Conservation (phyloP, 2,329 filamentous ascomycete genomes). For the Metarhizium album region DNA sequence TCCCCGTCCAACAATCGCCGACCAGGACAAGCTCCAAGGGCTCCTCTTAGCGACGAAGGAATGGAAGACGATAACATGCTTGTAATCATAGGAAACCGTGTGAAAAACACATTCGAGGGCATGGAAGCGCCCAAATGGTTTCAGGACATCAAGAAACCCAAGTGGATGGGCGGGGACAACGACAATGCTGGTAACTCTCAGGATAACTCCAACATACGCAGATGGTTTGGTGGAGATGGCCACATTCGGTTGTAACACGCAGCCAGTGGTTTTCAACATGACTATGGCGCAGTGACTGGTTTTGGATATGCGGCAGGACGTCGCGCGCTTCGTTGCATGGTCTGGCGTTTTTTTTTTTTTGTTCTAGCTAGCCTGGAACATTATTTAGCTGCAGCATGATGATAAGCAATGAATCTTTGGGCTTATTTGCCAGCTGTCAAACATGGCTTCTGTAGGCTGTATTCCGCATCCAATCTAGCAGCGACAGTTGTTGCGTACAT, state of each 20-base stretch:
- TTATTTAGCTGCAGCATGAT: background rate
- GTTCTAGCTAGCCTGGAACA: background rate
- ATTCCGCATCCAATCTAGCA: background rate
- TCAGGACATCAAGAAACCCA: slow-evolving; percentile 64
- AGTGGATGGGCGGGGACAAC: slow-evolving; percentile 62
- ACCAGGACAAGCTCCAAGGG: slow-evolving; percentile 15
- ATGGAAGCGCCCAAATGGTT: slow-evolving; percentile 77
- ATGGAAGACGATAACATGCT: slow-evolving; percentile 75
- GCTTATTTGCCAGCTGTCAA: too few species aligned
- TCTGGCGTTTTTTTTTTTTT: background rate
- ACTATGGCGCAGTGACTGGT: background rate
- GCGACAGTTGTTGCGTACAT: background rate
- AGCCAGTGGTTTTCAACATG: background rate
- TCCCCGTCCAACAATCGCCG: slow-evolving; percentile 17
- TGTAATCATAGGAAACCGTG: slow-evolving; percentile 67
- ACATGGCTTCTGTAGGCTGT: background rate
- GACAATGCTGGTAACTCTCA: slow-evolving; percentile 19
- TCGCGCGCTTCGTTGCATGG: background rate
- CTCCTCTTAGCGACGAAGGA: slow-evolving; percentile 29
- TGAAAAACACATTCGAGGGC: slow-evolving; percentile 86
- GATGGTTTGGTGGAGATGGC: slow-evolving; percentile 44
- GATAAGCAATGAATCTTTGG: too few species aligned
- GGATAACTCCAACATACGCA: slow-evolving; percentile 34
- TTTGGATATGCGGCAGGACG: background rate
- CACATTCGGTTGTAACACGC: slow-evolving; percentile 11